Evolutionary conservation across 441 rosid species (phyloP), one percentile per base, ranked within the genome.

Genomic region (Gossypium aridum): DNA sequence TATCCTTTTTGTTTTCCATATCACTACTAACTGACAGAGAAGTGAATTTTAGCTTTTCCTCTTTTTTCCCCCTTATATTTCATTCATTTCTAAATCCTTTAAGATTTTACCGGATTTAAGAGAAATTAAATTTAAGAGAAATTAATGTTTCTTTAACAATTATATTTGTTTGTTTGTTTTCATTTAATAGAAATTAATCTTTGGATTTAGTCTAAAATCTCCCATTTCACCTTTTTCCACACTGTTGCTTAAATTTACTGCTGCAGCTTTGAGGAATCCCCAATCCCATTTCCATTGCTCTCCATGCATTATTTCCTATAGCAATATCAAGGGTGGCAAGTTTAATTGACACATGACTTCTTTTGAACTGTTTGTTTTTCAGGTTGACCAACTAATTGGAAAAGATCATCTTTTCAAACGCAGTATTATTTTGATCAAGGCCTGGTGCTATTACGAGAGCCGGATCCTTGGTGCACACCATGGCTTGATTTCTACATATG

Each of bases 401-500:
- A 92, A 83, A 74, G 88, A 85, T 79, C 97, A 96, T 90, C 91
- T 93, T 71, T 87, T 96, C 80, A 96, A 96, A 83, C 87, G 83
- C 73, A 92, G 99, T 77, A 75, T 92, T 56, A 83, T 91, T 82
- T 84, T 96, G 83, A 81, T 89, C 73, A 96, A 96, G 85, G 90
- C 97, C 57, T 96, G 99, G 98, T 96, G 99, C 82, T 96, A 81
- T 78, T 93, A 96, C 64, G 99, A 96, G 85, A 93, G 99, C 83
- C 88, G 98, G 47, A 88, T 89, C 77, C 98, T 96, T 60, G 98
- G 99, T 64, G 95, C 98, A 23, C 88, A 87, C 75, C 85, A 83
- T 81, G 99, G 99, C 77, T 67, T 96, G 83, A 80, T 96, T 66
- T 88, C 98, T 70, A 89, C 99, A 22, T 96, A 91, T 81, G 99